Evolutionary conservation across 2,329 filamentous ascomycete species (phyloP), one percentile per base, ranked within the genome.

Genomic region (Decorospora gaudefroyi): DNA sequence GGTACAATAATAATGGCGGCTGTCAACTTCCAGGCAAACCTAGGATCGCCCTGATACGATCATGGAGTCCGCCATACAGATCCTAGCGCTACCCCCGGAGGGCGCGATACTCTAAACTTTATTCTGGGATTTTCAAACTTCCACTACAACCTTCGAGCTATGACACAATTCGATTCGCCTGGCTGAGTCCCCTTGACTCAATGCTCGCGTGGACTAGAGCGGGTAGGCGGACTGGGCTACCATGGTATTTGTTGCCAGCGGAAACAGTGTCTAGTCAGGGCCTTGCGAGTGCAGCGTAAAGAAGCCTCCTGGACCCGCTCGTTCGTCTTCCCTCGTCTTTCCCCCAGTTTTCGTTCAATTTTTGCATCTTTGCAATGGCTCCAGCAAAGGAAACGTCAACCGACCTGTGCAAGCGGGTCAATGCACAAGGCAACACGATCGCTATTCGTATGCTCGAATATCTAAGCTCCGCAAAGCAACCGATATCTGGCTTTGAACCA

Each of bases 361-460:
- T 23, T 13, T 25, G 13, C 22, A 35, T 34, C 17, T 43, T 45
- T 41, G 51, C 13, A 27, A 68, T 68, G 65, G 59, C 65, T 53
- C 63, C 64, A 30, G 35, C 56, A 43, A 67, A 70, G 49, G 71
- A 74, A 48, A 68, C 67, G 9, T 68, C 73, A 15, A 60, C 79
- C 8, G 76, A 78, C 46, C 72, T 83, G 29, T 85, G 82, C 67
- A 76, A 74, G 51, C 77, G 77, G 58, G 79, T 82, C 5, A 85
- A 82, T 2, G 70, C 76, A 35, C 74, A 82, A 17, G 76, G 65
- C 30, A 68, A 68, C 42, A 60, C 55, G 49, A 84, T 87, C 53
- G 80, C 84, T 43, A 68, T 72, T 61, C 67, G 72, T 64, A 51
- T 65, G 66, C 47, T 68, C 51, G 37, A 73, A 60, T 65, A 60